Evolutionary conservation across 2,329 filamentous ascomycete species (phyloP), one percentile per base, ranked within the genome.

Genomic region (Taxawa tesnikishii): DNA sequence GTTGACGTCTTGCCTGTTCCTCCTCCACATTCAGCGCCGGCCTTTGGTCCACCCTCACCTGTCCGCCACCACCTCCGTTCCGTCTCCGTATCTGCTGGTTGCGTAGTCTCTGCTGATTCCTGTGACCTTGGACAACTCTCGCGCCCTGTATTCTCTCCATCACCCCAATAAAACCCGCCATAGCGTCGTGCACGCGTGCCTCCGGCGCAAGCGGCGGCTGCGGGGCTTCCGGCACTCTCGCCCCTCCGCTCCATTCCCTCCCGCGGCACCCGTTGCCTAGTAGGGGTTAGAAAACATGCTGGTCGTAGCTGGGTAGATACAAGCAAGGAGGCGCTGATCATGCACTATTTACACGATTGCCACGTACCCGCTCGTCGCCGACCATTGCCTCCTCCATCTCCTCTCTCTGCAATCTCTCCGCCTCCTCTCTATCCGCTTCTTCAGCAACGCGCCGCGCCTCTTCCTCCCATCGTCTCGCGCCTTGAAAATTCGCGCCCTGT

Each of bases 401-500:
- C 33, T 15, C 45, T 43, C 40, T 47, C 42, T n/a, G 53, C 56
- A 25, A 40, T 43, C 6, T 39, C 46, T 43, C 47, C 4, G 40
- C 48, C 26, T 53, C 55, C 23, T 48, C 43, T 13, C 40, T 47
- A 11, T 55, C 49, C 9, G 50, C 54, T 9, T 45, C 44, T 28
- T 45, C 31, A 6, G 50, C 52, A 11, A 40, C 46, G 45, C 51
- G 56, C 10, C 49, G 37, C 2, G 59, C 60, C 18, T 56, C 42
- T 34, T 58, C 54, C 43, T 64, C 62, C 37, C 57, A 64, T 32
- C 54, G 54, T 19, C 63, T 44, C 6, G 46, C 45, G 15, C 62
- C 62, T 7, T 45, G 55, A 39, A 65, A 64, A 58, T 50, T 48
- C 10, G 36, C 50, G 38, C 56, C 53, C 46, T 65, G 51, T 2